These are phyloP conservation scores for Porcisia deanei DNA, from an alignment of 208 protist genomes.

Conservation along the genomic window DNA sequence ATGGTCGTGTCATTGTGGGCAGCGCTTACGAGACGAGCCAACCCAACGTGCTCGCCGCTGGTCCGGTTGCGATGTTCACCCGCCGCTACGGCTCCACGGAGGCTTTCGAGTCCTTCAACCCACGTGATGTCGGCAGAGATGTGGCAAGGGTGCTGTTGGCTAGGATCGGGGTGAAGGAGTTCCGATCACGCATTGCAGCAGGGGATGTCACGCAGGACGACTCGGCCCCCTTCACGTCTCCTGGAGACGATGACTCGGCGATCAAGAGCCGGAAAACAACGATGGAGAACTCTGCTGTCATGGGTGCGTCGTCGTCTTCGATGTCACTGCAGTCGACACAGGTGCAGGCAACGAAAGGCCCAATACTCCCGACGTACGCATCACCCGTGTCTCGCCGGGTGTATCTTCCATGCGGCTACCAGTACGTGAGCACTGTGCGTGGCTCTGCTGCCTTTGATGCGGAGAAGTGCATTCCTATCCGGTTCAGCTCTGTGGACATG, in stretches of 20 bases:
- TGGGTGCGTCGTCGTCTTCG: slow-evolving; percentile 18
- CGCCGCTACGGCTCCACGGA: slow-evolving; percentile 86
- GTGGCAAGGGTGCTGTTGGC: slow-evolving; percentile 77
- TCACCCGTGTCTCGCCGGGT: slow-evolving; percentile 51
- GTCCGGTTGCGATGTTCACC: slow-evolving; percentile 93
- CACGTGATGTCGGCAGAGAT: slow-evolving; percentile 80
- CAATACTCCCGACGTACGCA: slow-evolving; percentile 53
- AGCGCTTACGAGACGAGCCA: slow-evolving; percentile 89
- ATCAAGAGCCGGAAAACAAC: slow-evolving; percentile 2
- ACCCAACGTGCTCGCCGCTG: slow-evolving; percentile 78
- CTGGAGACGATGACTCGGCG: not conserved
- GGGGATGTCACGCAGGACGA: not conserved
- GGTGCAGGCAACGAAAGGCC: not conserved
- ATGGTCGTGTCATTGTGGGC: slow-evolving; percentile 92
- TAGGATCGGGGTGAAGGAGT: slow-evolving; percentile 83
- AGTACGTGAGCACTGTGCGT: slow-evolving; percentile 60
- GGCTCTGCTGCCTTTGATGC: slow-evolving; percentile 41
- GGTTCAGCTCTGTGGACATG: slow-evolving; percentile 49
- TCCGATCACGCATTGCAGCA: slow-evolving; percentile 11
- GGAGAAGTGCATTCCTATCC: slow-evolving; percentile 46
- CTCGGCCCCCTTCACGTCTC: not conserved
- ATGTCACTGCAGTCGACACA: slow-evolving; percentile 33
- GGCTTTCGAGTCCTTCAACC: slow-evolving; percentile 86
- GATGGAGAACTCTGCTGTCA: not conserved
- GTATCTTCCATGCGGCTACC: slow-evolving; percentile 59